Conservation (phyloP, 1,284 basidiomycete species). For the Violaceomyces palustris region DNA sequence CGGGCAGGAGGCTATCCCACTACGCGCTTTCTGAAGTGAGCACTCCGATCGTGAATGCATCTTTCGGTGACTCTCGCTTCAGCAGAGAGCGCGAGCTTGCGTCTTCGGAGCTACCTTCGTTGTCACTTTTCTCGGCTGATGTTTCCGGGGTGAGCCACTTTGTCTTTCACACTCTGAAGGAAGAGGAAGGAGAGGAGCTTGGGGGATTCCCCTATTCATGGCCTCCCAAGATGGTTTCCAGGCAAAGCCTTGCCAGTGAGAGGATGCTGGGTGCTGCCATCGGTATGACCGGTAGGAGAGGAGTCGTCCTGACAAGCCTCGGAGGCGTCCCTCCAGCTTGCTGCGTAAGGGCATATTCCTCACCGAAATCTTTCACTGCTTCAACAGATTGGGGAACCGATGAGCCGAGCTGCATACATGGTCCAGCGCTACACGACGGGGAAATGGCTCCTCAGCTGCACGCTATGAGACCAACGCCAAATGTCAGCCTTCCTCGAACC, state of each 20-base stretch:
- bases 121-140: constrained; percentile 6
- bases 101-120: background rate
- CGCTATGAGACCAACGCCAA: no score
- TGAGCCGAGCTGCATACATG: no score
- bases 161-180: no score
- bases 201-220: background rate
- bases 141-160: constrained; percentile 6
- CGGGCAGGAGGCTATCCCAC: no score
- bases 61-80: no score
- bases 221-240: background rate
- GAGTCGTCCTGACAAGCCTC: constrained; percentile 5
- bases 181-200: background rate
- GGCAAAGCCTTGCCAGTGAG: constrained; percentile 1
- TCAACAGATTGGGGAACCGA: no score
- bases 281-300: constrained; percentile 5
- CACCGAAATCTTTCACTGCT: no score
- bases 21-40: no score
- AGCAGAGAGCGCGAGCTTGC: background rate
- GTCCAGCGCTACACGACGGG: no score
- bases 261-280: constrained; percentile 8
- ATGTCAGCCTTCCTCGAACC: no score
- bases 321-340: constrained; percentile 14
- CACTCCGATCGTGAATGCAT: no score
- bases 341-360: constrained; percentile 2
- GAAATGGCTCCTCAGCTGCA: no score